Conservation (phyloP, 768 basidiomycete species). For the Kwoniella botswanensis region DNA sequence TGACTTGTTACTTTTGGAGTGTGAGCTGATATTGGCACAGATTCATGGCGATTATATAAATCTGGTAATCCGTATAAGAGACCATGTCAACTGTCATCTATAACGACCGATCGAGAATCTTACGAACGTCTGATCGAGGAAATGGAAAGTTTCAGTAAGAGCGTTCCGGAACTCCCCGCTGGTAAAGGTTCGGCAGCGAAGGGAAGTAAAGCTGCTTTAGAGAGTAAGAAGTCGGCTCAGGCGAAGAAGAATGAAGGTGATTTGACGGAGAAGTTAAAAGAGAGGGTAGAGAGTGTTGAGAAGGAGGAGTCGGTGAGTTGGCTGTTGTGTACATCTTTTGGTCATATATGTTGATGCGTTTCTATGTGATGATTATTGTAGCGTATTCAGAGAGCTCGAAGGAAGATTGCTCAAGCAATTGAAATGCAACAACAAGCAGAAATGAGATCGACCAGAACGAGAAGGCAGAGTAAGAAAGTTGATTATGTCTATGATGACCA, state of each 20-base stretch:
- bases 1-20: no score
- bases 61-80: slow-evolving; percentile 56
- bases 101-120: slow-evolving; percentile 33
- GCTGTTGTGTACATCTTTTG: neutral
- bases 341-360: neutral
- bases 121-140: slow-evolving; percentile 26
- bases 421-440: slow-evolving; percentile 42
- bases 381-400: slow-evolving; percentile 40
- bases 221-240: slow-evolving; percentile 26
- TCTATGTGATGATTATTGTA: slow-evolving; percentile 20
- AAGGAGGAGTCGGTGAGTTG: slow-evolving; percentile 49
- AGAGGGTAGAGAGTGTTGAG: slow-evolving; percentile 37
- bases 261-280: slow-evolving; percentile 32
- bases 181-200: neutral
- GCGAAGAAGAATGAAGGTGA: slow-evolving; percentile 43
- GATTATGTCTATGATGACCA: slow-evolving; percentile 45
- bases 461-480: slow-evolving; percentile 37
- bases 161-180: slow-evolving; percentile 11
- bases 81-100: slow-evolving; percentile 42
- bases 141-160: slow-evolving; percentile 11
- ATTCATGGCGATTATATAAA: slow-evolving; percentile 44
- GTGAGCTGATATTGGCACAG: slow-evolving; percentile 15
- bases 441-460: slow-evolving; percentile 41
- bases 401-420: slow-evolving; percentile 29
- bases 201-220: slow-evolving; percentile 7